phyloP scores from a whole-genome alignment of 257 asterid genomes.

The Lantana camara region DNA sequence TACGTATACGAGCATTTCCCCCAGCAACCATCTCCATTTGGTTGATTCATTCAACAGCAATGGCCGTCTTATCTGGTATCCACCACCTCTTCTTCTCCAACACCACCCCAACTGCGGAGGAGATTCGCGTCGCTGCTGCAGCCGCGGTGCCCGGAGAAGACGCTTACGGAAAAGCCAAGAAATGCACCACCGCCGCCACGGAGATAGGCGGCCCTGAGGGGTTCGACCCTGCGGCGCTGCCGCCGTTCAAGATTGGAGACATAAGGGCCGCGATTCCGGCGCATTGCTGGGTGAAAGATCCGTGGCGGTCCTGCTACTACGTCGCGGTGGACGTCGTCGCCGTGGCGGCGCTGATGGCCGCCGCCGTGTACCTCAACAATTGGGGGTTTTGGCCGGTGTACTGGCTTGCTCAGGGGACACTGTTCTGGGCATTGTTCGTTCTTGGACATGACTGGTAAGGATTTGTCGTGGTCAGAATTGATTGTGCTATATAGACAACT shows the following conservation, averaged over 20 bases:
- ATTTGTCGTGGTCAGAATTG: too few species aligned
- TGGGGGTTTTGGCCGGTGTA: slow-evolving; percentile 57
- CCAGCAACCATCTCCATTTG: neutral
- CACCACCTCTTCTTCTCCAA: slow-evolving; percentile 26
- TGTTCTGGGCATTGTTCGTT: slow-evolving; percentile 76
- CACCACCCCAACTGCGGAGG: slow-evolving; percentile 15
- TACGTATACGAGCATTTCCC: neutral
- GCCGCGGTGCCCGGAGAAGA: neutral
- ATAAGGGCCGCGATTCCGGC: slow-evolving; percentile 61
- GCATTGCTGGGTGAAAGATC: slow-evolving; percentile 72
- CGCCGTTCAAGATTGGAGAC: slow-evolving; percentile 63
- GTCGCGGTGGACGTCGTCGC: slow-evolving; percentile 45
- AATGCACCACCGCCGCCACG: neutral
- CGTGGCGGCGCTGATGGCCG: slow-evolving; percentile 39
- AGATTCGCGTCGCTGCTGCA: slow-evolving; percentile 25
- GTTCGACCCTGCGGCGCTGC: slow-evolving; percentile 63
- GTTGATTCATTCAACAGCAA: slow-evolving; percentile 2
- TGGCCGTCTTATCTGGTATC: slow-evolving; percentile 38
- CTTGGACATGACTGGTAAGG: slow-evolving; percentile 87
- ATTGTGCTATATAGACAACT: too few species aligned
- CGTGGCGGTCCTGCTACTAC: slow-evolving; percentile 52
- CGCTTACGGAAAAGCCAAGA: slow-evolving; percentile 20
- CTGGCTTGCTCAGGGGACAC: slow-evolving; percentile 65
- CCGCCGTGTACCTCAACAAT: slow-evolving; percentile 37
- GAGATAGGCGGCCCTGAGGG: slow-evolving; percentile 12